Conservation (phyloP, 805 yeast genomes). For the Candida fluviatilis region DNA sequence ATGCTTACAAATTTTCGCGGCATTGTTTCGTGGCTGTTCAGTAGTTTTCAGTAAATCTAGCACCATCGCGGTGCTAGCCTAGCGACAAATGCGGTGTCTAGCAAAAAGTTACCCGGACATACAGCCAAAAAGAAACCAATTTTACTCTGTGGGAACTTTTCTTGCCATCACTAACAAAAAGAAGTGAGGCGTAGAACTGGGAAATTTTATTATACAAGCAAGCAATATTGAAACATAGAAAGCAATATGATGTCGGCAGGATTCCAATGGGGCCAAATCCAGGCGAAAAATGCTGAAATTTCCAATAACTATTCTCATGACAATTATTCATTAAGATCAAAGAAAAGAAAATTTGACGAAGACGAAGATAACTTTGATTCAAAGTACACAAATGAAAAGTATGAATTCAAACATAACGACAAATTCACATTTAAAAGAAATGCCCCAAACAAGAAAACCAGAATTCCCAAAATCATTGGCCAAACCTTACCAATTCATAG, state of each 20-base stretch:
- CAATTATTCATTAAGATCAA: background rate
- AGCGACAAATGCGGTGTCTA: too few species aligned
- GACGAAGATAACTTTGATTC: background rate
- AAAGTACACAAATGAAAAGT: background rate
- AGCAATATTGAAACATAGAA: background rate
- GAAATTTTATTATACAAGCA: background rate
- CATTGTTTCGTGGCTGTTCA: too few species aligned
- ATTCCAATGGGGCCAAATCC: conserved; percentile 24
- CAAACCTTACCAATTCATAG: conserved; percentile 60
- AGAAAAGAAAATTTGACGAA: conserved; percentile 15
- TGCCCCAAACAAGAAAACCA: conserved; percentile 22
- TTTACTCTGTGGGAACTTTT: too few species aligned
- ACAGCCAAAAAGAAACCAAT: too few species aligned
- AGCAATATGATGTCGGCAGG: conserved; percentile 21
- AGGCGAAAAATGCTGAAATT: background rate
- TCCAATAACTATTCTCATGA: background rate
- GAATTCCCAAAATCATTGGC: conserved; percentile 47
- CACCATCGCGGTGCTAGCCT: too few species aligned
- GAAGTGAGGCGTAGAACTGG: too few species aligned
- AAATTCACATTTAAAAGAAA: background rate
- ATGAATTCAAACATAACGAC: conserved; percentile 5
- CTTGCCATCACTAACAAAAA: too few species aligned
- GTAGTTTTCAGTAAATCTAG: too few species aligned
- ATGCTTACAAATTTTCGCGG: too few species aligned
- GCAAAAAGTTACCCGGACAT: too few species aligned